Evolutionary conservation across 2,329 filamentous ascomycete genomes (phyloP).

Genomic region (Periconia sp.): DNA sequence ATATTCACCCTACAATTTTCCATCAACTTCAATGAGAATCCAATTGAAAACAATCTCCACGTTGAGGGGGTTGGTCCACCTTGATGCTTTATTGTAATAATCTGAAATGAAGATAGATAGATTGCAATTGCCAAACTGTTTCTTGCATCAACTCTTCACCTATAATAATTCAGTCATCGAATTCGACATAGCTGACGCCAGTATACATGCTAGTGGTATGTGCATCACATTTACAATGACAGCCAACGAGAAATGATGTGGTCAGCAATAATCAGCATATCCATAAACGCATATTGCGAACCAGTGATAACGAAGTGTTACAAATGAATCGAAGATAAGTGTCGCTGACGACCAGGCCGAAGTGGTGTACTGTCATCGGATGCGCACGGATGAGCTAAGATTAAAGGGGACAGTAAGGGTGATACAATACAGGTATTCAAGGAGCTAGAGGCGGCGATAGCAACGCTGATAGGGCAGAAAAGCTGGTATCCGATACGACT

Average conservation of each 20-base stretch:
- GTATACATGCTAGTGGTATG: background rate
- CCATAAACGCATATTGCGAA: background rate
- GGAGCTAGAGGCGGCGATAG: background rate
- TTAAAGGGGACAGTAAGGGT: background rate
- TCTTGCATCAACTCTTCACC: too few species aligned
- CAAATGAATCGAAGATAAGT: too few species aligned
- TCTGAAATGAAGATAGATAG: background rate
- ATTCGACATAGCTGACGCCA: too few species aligned
- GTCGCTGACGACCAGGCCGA: background rate
- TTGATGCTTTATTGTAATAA: conserved; percentile 1
- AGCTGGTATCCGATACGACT: background rate
- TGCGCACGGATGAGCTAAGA: background rate
- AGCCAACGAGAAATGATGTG: too few species aligned
- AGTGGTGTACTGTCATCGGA: background rate
- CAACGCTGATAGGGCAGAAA: background rate
- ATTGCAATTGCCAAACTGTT: background rate
- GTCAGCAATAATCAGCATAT: too few species aligned
- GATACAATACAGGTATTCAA: background rate
- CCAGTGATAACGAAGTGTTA: background rate
- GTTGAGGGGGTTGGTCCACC: conserved; percentile 3
- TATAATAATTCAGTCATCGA: too few species aligned
- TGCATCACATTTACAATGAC: too few species aligned
- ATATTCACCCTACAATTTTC: too few species aligned
- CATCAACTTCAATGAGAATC: conserved; percentile 6
- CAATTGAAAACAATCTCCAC: too few species aligned